These are phyloP conservation scores for Phytophthora pseudosyringae DNA, from an alignment of 352 stramenopile species.

Conservation along the genomic window DNA sequence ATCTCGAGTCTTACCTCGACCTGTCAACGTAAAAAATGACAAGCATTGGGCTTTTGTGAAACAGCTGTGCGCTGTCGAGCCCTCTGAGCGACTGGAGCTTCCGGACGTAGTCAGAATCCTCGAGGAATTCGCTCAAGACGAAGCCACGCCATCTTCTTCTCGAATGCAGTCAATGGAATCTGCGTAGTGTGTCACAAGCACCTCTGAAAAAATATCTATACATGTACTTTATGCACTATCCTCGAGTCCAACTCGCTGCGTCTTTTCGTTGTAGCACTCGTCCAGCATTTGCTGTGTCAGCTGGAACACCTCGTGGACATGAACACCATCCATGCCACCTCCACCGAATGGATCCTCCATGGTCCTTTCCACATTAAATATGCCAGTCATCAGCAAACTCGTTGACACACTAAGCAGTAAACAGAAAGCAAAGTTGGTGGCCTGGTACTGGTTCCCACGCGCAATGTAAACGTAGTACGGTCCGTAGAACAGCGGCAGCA, in stretches of 20 bases:
- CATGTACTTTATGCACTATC: conserved; percentile 7
- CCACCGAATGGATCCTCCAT: conserved; percentile 87
- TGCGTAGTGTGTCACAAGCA: conserved; percentile 1
- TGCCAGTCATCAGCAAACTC: conserved; percentile 85
- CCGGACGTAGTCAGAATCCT: conserved; percentile 14
- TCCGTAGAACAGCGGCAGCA: conserved; percentile 86
- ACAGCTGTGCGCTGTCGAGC: conserved; percentile 20
- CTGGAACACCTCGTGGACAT: conserved; percentile 59
- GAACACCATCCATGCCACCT: conserved; percentile 72
- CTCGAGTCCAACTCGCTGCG: not conserved
- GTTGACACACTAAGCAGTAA: conserved; percentile 77
- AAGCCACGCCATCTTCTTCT: conserved; percentile 4
- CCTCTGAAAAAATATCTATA: not conserved
- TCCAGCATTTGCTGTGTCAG: conserved; percentile 66
- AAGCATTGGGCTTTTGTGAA: conserved; percentile 19
- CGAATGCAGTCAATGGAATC: conserved; percentile 4
- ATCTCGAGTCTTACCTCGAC: conserved; percentile 15
- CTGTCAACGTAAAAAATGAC: conserved; percentile 11
- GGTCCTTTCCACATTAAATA: conserved; percentile 86
- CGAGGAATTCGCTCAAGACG: conserved; percentile 16
- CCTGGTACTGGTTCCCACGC: conserved; percentile 53
- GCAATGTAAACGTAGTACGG: conserved; percentile 89
- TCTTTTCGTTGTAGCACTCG: conserved; percentile 45
- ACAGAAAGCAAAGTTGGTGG: conserved; percentile 81
- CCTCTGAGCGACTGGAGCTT: conserved; percentile 17